Percentiles rank a stretch among this genome's conserved stretches.
Conservation (phyloP, 352 stramenopile genomes). For the Phytophthora podocarpi region DNA sequence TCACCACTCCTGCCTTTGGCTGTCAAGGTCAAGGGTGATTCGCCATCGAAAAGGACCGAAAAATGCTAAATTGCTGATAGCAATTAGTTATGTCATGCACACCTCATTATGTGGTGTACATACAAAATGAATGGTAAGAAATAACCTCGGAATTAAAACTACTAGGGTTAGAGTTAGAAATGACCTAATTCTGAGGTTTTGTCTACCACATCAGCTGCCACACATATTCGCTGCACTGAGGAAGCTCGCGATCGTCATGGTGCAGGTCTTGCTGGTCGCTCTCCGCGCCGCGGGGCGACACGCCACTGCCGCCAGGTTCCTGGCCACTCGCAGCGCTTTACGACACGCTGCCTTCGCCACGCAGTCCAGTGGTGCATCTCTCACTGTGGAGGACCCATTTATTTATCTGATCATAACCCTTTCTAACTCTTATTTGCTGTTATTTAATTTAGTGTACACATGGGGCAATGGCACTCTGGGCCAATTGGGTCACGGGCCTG, state of each 20-base stretch:
- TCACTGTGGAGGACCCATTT: neutral
- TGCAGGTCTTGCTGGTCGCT: conserved; percentile 51
- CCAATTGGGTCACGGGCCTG: conserved; percentile 78
- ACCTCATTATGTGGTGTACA: too few species aligned
- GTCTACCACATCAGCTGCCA: conserved; percentile 2
- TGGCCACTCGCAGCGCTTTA: conserved; percentile 22
- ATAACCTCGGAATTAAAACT: too few species aligned
- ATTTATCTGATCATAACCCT: neutral
- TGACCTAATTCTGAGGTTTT: neutral
- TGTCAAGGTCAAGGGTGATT: too few species aligned
- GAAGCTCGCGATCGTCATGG: conserved; percentile 35
- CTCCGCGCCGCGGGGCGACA: conserved; percentile 39
- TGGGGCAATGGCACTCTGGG: conserved; percentile 89
- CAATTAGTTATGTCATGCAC: too few species aligned
- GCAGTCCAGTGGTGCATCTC: conserved; percentile 63
- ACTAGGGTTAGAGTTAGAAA: too few species aligned
- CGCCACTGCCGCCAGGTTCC: conserved; percentile 12
- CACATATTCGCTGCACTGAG: conserved; percentile 27
- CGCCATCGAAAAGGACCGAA: too few species aligned
- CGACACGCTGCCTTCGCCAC: conserved; percentile 47
- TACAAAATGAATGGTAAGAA: too few species aligned
- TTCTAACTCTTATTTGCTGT: neutral
- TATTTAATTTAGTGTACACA: conserved; percentile 56
- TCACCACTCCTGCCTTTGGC: too few species aligned
- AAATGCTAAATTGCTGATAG: too few species aligned